phyloP scores from a whole-genome alignment of 1,284 basidiomycete genomes.

The Athelia psychrophila region DNA sequence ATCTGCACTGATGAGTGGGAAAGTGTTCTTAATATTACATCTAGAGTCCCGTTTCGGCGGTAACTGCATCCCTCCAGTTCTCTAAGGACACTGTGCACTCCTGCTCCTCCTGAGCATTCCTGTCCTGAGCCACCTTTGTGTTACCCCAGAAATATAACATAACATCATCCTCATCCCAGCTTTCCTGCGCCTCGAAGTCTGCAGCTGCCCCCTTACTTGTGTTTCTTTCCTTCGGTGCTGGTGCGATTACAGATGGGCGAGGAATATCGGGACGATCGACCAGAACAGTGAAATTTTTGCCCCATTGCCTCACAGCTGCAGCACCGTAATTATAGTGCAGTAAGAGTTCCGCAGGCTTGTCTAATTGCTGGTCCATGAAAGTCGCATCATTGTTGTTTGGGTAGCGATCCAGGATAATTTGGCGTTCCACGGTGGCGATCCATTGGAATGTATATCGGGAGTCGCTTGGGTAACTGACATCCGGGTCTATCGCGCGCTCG shows the following conservation, averaged over 20 bases:
- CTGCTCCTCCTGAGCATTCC: not conserved
- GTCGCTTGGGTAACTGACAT: not conserved
- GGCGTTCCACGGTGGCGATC: not conserved
- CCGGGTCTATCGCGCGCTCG: not conserved
- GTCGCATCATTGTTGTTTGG: not conserved
- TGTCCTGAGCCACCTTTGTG: not conserved
- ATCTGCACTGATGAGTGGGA: too few species aligned
- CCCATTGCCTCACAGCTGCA: not conserved
- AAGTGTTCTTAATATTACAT: too few species aligned
- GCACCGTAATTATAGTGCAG: conserved; percentile 1
- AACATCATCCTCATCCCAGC: not conserved
- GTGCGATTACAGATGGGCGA: not conserved
- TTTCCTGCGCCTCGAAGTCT: too few species aligned
- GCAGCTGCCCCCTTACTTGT: not conserved
- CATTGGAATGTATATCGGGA: not conserved
- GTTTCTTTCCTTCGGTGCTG: not conserved
- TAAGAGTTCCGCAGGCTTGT: not conserved
- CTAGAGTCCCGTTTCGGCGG: too few species aligned
- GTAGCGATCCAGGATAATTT: not conserved
- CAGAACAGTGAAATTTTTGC: not conserved
- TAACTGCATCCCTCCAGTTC: not conserved
- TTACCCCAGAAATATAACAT: not conserved
- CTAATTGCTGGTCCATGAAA: not conserved
- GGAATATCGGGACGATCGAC: not conserved
- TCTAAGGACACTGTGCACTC: not conserved